phyloP scores from a whole-genome alignment of 164 flowering plant species.

The Euptelea pleiosperma region DNA sequence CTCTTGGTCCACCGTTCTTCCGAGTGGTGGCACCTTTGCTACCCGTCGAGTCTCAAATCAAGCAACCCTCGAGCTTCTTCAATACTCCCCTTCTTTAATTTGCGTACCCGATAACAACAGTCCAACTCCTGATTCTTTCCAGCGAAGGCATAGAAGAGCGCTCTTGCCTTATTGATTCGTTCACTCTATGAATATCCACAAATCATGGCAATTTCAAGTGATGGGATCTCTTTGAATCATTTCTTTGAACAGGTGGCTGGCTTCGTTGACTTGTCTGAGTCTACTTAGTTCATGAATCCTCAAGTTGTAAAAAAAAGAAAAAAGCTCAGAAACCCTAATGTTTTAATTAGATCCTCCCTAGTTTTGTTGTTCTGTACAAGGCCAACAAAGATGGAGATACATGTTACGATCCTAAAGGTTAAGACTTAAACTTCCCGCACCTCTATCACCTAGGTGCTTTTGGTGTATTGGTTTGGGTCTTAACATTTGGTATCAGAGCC shows the following conservation, averaged over 20 bases:
- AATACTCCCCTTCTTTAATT: slow-evolving; percentile 26
- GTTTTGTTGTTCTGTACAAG: too few species aligned
- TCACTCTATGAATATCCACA: slow-evolving; percentile 24
- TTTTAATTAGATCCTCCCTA: too few species aligned
- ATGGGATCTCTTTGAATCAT: slow-evolving; percentile 32
- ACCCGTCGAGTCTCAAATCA: too few species aligned
- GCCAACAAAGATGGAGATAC: too few species aligned
- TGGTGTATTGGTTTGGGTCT: too few species aligned
- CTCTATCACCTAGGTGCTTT: too few species aligned
- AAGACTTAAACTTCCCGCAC: too few species aligned
- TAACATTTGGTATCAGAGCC: too few species aligned
- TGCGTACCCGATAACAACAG: slow-evolving; percentile 32
- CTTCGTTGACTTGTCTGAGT: slow-evolving; percentile 30
- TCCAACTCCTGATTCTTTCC: slow-evolving; percentile 39
- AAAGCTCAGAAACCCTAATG: too few species aligned
- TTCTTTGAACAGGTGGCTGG: slow-evolving; percentile 34
- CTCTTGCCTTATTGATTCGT: slow-evolving; percentile 22
- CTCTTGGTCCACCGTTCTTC: too few species aligned
- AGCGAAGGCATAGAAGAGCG: slow-evolving; percentile 22
- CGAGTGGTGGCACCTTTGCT: too few species aligned
- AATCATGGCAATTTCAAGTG: slow-evolving; percentile 38
- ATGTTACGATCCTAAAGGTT: too few species aligned
- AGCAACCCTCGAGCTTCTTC: slow-evolving; percentile 33
- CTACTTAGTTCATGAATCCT: slow-evolving; percentile 24
- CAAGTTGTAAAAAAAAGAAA: slow-evolving; percentile 23